These are phyloP conservation scores for Solanum paucissectum DNA, from an alignment of 257 asterid species.

Conservation along the genomic window DNA sequence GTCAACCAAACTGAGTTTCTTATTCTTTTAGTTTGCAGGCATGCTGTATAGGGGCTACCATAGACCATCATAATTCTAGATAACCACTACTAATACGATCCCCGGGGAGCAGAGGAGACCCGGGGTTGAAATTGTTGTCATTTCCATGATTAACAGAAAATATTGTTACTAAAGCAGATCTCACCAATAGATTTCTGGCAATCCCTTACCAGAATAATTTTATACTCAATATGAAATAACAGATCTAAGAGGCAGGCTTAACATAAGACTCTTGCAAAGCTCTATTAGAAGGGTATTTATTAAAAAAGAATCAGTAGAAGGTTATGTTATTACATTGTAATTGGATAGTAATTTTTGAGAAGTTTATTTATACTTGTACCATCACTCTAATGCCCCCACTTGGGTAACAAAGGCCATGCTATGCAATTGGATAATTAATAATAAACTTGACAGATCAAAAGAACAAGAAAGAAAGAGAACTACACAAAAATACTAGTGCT, in stretches of 20 bases:
- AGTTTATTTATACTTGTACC: background rate
- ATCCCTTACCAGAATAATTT: background rate
- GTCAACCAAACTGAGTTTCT: background rate
- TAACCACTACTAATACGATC: background rate
- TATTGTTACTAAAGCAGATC: background rate
- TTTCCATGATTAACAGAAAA: background rate
- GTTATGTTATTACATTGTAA: background rate
- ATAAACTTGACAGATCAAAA: background rate
- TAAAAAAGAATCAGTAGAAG: background rate
- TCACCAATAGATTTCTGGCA: background rate
- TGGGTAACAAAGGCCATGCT: background rate
- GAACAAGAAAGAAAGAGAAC: background rate
- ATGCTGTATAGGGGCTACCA: background rate
- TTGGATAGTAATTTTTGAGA: background rate
- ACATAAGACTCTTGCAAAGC: background rate
- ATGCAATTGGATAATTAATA: background rate
- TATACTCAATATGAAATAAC: background rate
- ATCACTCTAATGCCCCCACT: background rate
- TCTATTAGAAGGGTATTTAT: background rate
- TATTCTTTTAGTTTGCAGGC: background rate
- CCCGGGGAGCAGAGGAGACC: background rate
- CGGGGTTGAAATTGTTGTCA: background rate
- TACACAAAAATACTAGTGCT: background rate
- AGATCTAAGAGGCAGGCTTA: background rate
- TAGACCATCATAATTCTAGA: background rate